Base-by-base conservation (phyloP, 306 rosid genomes). In the Herpetospermum pedunculosum region DNA sequence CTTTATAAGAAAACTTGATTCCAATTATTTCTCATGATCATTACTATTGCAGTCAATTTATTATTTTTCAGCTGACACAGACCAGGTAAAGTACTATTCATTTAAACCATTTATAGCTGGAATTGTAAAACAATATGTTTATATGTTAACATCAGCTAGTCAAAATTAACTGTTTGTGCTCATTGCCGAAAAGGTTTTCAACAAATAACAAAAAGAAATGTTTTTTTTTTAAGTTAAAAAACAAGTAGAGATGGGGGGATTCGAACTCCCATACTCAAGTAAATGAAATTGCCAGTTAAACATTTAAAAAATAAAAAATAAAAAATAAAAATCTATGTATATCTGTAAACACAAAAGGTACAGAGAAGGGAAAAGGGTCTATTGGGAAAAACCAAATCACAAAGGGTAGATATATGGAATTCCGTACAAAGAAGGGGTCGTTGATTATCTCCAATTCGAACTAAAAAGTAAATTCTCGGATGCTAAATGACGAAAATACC, bases 401-500 rank as follows among this genome's bases (percentile, higher is more conserved):
- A 44, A 4, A 3, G 43, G 43, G 74, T n/a, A 4, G 58, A 70
- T 29, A 26, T 9, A 9, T 70, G 74, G 38, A 13, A 70, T 44
- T 47, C 8, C 43, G 38, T 16, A 70, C 55, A 15, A 46, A 70
- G 14, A 46, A 47, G 26, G 28, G 15, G 79, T 16, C 38, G 77
- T 25, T 29, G 71, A 74, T 72, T 13, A 62, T 16, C 53, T 25
- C 77, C 43, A 62, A 50, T 68, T 80, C 74, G 18, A 74, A 67
- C 71, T 19, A 46, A 69, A 40, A 41, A 11, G 60, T 64, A 65
- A 58, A 74, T 37, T 59, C 72, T 28, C 5, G 5, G 43, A 23
- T 75, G 35, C 60, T 46, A 78, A 86, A 79, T 81, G 87, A 83
- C 97, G 70, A 76, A 52, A 78, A 70, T 65, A 34, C 80, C 92